These are phyloP conservation scores for Aureobasidium sp. DNA, from an alignment of 2,329 filamentous ascomycete genomes.

Conservation along the genomic window DNA sequence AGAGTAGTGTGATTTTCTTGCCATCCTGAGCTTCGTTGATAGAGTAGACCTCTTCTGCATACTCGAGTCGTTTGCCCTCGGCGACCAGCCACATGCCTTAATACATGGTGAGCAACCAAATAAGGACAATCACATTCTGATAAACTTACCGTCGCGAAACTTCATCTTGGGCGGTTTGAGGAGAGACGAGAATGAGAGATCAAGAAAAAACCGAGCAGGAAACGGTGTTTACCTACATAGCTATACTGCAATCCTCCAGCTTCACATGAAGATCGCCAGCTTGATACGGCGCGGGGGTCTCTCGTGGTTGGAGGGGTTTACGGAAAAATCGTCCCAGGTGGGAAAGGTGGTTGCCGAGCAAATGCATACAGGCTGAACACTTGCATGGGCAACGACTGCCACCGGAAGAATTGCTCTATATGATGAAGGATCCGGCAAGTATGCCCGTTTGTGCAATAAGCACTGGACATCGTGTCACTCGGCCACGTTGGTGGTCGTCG, in stretches of 20 bases:
- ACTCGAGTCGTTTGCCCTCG: conserved; percentile 54
- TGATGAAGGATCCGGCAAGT: neutral
- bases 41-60: conserved; percentile 58
- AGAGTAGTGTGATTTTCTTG: conserved; percentile 48
- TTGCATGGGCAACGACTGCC: neutral
- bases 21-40: conserved; percentile 39
- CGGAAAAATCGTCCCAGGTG: conserved; percentile 4
- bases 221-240: too few relatives aligned
- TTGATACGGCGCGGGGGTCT: neutral
- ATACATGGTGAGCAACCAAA: conserved; percentile 14
- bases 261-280: neutral
- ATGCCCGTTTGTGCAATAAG: neutral
- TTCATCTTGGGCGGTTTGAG: conserved; percentile 40
- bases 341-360: neutral
- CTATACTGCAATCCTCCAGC: neutral
- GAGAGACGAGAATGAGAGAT: neutral
- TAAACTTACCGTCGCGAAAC: conserved; percentile 49
- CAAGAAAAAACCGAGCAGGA: neutral
- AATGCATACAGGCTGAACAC: conserved; percentile 1
- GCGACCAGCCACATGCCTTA: conserved; percentile 58
- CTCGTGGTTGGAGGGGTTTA: neutral
- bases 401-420: neutral
- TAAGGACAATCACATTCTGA: too few relatives aligned
- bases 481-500: neutral
- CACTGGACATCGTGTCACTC: neutral